Percentiles rank a stretch among this genome's conserved stretches.
phyloP scores from a whole-genome alignment of 441 rosid genomes.

The Gossypium trilobum region DNA sequence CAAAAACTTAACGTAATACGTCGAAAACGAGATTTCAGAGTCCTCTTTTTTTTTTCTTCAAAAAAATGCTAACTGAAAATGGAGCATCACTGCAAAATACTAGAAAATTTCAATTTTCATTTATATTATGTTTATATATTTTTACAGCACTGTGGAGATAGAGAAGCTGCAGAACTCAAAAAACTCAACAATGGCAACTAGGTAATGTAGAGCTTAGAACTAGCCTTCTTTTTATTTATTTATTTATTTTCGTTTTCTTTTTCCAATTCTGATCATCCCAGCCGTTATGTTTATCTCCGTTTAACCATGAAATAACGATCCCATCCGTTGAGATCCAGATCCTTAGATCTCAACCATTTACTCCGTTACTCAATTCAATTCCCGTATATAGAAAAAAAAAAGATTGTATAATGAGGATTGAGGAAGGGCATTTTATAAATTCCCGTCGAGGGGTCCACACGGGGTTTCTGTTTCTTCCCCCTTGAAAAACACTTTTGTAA shows the following conservation, averaged over 20 bases:
- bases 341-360: constrained; percentile 57
- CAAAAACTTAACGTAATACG: not conserved
- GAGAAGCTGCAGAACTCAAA: constrained; percentile 12
- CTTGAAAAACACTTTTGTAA: not conserved
- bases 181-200: constrained; percentile 10
- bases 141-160: constrained; percentile 8
- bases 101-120: not conserved
- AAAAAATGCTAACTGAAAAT: not conserved
- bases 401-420: not conserved
- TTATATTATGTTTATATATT: not conserved
- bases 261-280: constrained; percentile 20
- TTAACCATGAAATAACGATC: constrained; percentile 29
- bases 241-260: not conserved
- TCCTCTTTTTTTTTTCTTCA: not conserved
- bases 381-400: not conserved
- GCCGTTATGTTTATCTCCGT: constrained; percentile 27
- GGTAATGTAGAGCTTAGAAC: not conserved
- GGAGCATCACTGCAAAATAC: not conserved
- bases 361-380: constrained; percentile 26
- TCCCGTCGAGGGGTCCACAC: not conserved
- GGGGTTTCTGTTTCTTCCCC: not conserved
- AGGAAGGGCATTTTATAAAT: not conserved
- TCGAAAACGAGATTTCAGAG: not conserved
- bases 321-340: constrained; percentile 49
- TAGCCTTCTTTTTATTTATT: no score